These are phyloP conservation scores for Ophioceras dolichostomum DNA, from an alignment of 2,329 filamentous ascomycete genomes.

Conservation along the genomic window DNA sequence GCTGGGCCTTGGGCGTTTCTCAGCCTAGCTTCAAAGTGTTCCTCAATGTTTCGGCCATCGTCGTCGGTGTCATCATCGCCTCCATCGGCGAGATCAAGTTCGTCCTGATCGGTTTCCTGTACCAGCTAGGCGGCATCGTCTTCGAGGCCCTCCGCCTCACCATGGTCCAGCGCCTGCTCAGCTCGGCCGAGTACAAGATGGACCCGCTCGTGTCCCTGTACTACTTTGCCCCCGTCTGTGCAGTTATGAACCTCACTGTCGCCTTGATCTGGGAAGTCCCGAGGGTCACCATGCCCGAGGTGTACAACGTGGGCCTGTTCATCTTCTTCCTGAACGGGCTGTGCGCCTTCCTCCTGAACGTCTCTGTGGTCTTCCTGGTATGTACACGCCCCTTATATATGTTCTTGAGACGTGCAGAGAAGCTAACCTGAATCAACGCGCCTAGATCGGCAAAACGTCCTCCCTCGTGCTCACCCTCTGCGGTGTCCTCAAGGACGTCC, in stretches of 20 bases:
- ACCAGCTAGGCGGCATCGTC: conserved; percentile 64
- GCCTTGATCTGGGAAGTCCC: conserved; percentile 66
- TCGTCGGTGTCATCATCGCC: conserved; percentile 86
- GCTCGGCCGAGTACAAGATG: conserved; percentile 82
- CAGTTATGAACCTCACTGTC: conserved; percentile 65
- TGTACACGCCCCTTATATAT: conserved; percentile 18
- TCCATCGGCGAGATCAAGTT: conserved; percentile 95
- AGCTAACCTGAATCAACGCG: conserved; percentile 8
- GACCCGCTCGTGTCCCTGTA: conserved; percentile 79
- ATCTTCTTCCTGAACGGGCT: conserved; percentile 66
- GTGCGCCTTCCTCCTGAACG: conserved; percentile 70
- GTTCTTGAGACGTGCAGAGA: neutral
- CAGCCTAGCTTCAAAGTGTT: conserved; percentile 78
- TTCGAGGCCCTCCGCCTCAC: conserved; percentile 76
- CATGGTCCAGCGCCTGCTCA: conserved; percentile 74
- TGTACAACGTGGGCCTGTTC: conserved; percentile 61
- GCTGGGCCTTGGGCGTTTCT: conserved; percentile 77
- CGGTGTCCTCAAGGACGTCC: conserved; percentile 78
- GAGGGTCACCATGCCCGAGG: conserved; percentile 52
- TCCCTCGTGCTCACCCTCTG: conserved; percentile 78
- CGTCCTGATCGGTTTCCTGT: conserved; percentile 65
- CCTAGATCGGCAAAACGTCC: conserved; percentile 75
- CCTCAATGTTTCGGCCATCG: conserved; percentile 88
- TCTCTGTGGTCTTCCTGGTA: conserved; percentile 79
- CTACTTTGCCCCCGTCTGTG: conserved; percentile 81